Percentiles rank a stretch among this genome's conserved stretches.
phyloP scores from a whole-genome alignment of 371 early-diverging fungal species.

The Blakeslea trispora region DNA sequence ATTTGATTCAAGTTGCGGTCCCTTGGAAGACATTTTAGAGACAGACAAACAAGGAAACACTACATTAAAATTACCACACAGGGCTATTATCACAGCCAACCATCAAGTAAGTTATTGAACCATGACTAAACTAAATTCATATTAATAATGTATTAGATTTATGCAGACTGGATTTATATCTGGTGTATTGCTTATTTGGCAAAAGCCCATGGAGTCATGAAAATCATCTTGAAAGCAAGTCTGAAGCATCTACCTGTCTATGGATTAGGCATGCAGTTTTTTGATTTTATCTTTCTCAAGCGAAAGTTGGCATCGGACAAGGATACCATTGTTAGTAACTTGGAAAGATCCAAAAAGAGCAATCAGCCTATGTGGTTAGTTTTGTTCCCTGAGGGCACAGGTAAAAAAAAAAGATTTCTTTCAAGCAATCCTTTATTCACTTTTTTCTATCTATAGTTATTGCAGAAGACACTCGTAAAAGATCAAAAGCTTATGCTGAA shows the following conservation, averaged over 20 bases:
- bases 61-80: constrained; percentile 44
- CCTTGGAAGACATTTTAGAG: constrained; percentile 27
- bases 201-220: constrained; percentile 73
- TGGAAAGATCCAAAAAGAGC: constrained; percentile 37
- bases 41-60: constrained; percentile 14
- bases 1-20: constrained; percentile 47
- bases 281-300: constrained; percentile 85
- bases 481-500: constrained; percentile 52
- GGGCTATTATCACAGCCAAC: constrained; percentile 69
- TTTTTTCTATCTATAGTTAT: constrained; percentile 14
- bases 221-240: constrained; percentile 81
- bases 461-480: constrained; percentile 40
- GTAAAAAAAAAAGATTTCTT: constrained; percentile 18
- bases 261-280: constrained; percentile 87
- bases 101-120: constrained; percentile 62
- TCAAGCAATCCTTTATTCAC: too few relatives aligned
- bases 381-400: constrained; percentile 92
- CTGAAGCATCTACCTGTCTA: constrained; percentile 80
- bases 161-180: constrained; percentile 90
- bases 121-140: background rate
- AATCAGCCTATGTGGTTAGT: constrained; percentile 79
- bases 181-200: constrained; percentile 73
- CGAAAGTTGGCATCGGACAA: constrained; percentile 80
- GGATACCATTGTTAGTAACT: constrained; percentile 43
- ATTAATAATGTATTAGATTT: constrained; percentile 49